Evolutionary conservation across 306 rosid species (phyloP), one percentile per base, ranked within the genome.

Genomic region (Vigna nakashimae): DNA sequence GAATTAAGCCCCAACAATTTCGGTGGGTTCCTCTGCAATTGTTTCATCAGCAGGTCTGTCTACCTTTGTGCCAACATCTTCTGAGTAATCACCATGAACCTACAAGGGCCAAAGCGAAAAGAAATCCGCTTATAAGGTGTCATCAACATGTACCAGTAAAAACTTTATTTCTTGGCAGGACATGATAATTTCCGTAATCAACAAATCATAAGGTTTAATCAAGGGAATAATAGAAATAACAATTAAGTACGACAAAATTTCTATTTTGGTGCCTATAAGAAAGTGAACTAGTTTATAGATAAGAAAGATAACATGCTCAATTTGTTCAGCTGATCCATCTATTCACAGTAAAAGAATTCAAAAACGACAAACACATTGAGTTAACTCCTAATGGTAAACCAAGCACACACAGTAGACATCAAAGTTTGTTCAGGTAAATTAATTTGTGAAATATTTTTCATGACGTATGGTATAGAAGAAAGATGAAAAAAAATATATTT

Each of bases 51-150:
- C 92, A 14, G 98, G 91, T 79, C 98, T 87, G 20, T 95, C 98
- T 36, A 95, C 90, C 91, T 91, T 95, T 3, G 82, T 78, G 8
- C 98, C 97, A 49, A 92, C 79, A 16, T 94, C 97, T 73, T 95
- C 98, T 0, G 87, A 78, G 73, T 84, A 86, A 71, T 92, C 97
- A 2, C 97, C 98, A 12, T 94, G 97, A 55, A 94, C 98, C 98
- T 94, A 74, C 69, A 79, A 6, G 24, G 1, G 76, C 17, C 43
- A 73, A 20, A 36, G 38, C 74, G 28, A 34, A 28, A 50, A 32
- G 3, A 28, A 1, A 75, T 59, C 26, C 64, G 43, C 59, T 34
- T 24, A 64, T 30, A 9, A 7, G 38, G 18, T 59, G 9, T 30
- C 34, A 30, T 0, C 22, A 16, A 0, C 13, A 58, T 1, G 1